Evolutionary conservation across 345 rosid species (phyloP), one percentile per base, ranked within the genome.

Genomic region (Raphanus raphanistrum): DNA sequence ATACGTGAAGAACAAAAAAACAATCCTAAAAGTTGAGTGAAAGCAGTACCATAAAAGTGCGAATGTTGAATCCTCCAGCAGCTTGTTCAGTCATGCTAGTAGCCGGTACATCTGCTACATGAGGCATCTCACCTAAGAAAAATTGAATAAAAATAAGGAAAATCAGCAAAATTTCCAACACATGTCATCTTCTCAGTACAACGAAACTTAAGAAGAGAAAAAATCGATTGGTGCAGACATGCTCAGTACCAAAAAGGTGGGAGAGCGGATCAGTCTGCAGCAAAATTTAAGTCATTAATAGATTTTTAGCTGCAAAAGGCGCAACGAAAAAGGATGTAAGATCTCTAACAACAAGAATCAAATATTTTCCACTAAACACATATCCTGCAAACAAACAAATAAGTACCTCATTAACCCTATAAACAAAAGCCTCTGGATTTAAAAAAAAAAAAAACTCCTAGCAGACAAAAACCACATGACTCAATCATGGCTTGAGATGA

Each of bases 41-140:
- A 32, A 79, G 38, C 3, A 72, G 57, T 74, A 90, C 94, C 94
- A 76, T 77, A 17, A 73, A 62, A 15, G 32, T 43, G 38, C 64
- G 65, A 38, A 65, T 33, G 66, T 80, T 83, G 48, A 78, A 71
- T 27, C 64, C 78, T 61, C 68, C 71, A 35, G 65, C 84, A 74
- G 75, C 77, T 77, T 81, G 29, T 15, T 57, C 59, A 68, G 71
- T 67, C 71, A 68, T 63, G 32, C 50, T 6, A 72, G 75, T 63
- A 45, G 76, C 74, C 31, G 75, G 74, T 13, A 52, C 60, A 32
- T 75, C 69, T 4, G 70, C 70, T 27, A 52, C 73, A 33, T 66
- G 66, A 33, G 81, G 68, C n/a, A 67, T 26, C 32, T 57, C 76
- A 78, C 83, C 96, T 90, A 87, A 31, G 60, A 76, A 28, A 28